Percentiles rank a stretch among this genome's conserved stretches.
These are phyloP conservation scores for Plasmodium cynomolgi DNA, from an alignment of 169 alveolate genomes.

Conservation along the genomic window DNA sequence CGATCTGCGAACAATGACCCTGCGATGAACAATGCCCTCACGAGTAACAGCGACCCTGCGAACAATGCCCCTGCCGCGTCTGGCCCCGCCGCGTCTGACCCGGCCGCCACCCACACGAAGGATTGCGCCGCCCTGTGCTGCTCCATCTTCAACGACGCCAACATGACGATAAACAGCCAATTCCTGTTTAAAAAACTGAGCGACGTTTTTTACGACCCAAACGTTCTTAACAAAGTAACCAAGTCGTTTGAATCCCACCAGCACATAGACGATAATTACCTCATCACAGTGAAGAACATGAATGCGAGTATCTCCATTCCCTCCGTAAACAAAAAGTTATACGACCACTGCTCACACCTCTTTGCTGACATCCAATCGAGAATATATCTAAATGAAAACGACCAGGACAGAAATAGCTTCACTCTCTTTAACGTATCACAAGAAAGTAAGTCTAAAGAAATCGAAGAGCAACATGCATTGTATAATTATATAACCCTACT, in stretches of 20 bases:
- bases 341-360: constrained; percentile 68
- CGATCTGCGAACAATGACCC: neutral
- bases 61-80: too few relatives aligned
- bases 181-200: constrained; percentile 30
- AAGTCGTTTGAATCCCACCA: constrained; percentile 65
- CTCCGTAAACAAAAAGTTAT: constrained; percentile 39
- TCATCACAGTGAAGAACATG: constrained; percentile 48
- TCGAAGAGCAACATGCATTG: constrained; percentile 58
- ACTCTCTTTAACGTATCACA: constrained; percentile 44
- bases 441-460: constrained; percentile 64
- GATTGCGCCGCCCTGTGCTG: constrained; percentile 22
- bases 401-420: constrained; percentile 44
- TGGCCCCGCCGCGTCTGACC: neutral
- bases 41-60: neutral
- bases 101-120: neutral
- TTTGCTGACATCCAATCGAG: constrained; percentile 64
- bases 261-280: constrained; percentile 64
- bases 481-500: constrained; percentile 62
- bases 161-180: constrained; percentile 10
- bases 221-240: constrained; percentile 12
- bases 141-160: constrained; percentile 13
- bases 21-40: neutral
- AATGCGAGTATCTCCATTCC: constrained; percentile 37
- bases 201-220: constrained; percentile 19
- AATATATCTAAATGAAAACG: constrained; percentile 70